Base-by-base conservation (phyloP, 371 early-diverging fungal species). In the Actinomucor elegans region DNA sequence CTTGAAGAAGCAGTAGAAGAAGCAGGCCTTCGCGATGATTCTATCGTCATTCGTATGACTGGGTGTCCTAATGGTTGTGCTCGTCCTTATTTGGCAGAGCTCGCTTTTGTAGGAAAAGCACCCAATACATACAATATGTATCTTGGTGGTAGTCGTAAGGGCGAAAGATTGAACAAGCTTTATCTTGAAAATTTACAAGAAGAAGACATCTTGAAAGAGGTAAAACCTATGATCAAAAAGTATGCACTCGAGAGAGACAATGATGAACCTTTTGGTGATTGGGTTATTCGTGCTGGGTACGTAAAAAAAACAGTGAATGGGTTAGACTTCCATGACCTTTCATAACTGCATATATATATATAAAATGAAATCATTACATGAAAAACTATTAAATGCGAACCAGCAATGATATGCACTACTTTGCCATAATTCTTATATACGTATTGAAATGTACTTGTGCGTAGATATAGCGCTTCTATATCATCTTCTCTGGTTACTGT, bases 51-150 rank as follows among this genome's bases (percentile, higher is more conserved):
- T 52, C 87, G 94, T 59, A 95, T 93, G 96, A 93, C 96, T 0
- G 94, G 94, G 37, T 95, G 94, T 58, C 94, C 94, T 14, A 95
- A 95, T 71, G 94, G 94, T 42, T 95, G 96, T 55, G 91, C 94
- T 9, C 73, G 94, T 18, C 94, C 96, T 12, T 91, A 92, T 56
- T 84, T 92, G 43, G 94, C 92, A 31, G 96, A 95, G 64, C 84
- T 94, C 61, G 94, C 88, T 1, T 89, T 93, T 53, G 89, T 92
- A 10, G 94, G 95, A 53, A 94, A 94, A 61, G 94, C 93, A 4
- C 88, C 89, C 20, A 91, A 91, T 12, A 81, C 91, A 4, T 95
- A 94, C 81, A 95, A 93, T 66, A 77, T 95, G 57, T 93, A 92
- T 65, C 77, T 95, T 10, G 94, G 96, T 40, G 96, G 94, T 55